Evolutionary conservation across 2,329 filamentous ascomycete species (phyloP), one percentile per base, ranked within the genome.

Genomic region (Raffaelea ambrosiae): DNA sequence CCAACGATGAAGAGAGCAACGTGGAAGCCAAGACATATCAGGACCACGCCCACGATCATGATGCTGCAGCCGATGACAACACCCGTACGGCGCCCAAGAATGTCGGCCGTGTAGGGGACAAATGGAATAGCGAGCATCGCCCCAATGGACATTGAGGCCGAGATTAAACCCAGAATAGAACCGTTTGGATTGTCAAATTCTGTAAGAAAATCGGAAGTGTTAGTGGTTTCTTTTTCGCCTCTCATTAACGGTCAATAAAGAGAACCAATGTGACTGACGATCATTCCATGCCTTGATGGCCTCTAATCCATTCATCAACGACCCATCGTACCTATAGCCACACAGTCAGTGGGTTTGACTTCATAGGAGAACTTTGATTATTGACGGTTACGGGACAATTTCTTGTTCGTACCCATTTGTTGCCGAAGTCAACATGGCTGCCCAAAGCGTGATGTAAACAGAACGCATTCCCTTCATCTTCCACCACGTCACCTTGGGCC

Each of bases 1-100:
- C 86, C 86, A 36, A 80, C 72, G 58, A 85, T 88, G 18, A 91
- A 71, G 58, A 81, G 23, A 52, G 53, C 46, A 23, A 50, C 50
- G 52, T 63, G 65, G 50, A 59, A 54, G 47, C 63, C 59, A 44
- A 65, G 61, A 13, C 61, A 61, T 44, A 70, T 62, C 19, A 70
- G 58, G 2, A 62, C 63, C 23, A 70, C 65, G 45, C 66, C 66
- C 22, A 66, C 51, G 13, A 29, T 29, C 26, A 29, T 29, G 13
- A 29, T 29, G 26, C 7, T 13, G 13, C 26, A 29, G 50, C 93
- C 93, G 64, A 88, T 93, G 73, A 98, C 93, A 43, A 98, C 84
- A 64, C 93, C 93, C 88, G 95, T 90, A 88, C 86, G 96, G 66
- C 90, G 91, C 62, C 97, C 90, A 53, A 90, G 89, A 58, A 98